These are phyloP conservation scores for Ogataea haglerorum DNA, from an alignment of 805 yeast genomes.

Conservation along the genomic window DNA sequence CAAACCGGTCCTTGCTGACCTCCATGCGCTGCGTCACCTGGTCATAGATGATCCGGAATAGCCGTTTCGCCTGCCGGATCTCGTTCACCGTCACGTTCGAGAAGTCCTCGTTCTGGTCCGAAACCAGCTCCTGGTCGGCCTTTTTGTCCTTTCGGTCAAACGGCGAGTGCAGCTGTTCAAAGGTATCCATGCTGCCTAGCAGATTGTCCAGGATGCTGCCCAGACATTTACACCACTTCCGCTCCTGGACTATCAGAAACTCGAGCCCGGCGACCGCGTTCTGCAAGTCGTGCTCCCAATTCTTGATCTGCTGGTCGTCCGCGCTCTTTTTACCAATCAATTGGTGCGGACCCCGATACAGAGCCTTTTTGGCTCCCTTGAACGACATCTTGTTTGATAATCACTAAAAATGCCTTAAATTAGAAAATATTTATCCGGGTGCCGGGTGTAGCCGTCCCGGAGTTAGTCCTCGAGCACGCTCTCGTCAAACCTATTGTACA, in stretches of 20 bases:
- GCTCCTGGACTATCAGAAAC: conserved; percentile 34
- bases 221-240: conserved; percentile 29
- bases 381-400: conserved; percentile 29
- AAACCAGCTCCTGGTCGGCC: conserved; percentile 14
- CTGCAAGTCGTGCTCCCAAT: conserved; percentile 43
- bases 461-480: conserved; percentile 5
- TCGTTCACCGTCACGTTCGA: conserved; percentile 30
- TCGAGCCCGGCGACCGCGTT: conserved; percentile 42
- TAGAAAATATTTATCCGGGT: conserved; percentile 1
- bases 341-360: conserved; percentile 36
- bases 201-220: conserved; percentile 33
- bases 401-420: neutral
- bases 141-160: conserved; percentile 19
- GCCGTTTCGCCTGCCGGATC: conserved; percentile 27
- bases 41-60: conserved; percentile 25
- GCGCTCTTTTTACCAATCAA: conserved; percentile 31
- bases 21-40: conserved; percentile 24
- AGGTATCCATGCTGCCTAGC: conserved; percentile 30
- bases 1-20: conserved; percentile 28
- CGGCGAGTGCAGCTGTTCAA: conserved; percentile 36
- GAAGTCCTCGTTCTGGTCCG: conserved; percentile 28
- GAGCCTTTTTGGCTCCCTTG: conserved; percentile 36
- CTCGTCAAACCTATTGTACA: conserved; percentile 26
- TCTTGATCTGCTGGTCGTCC: conserved; percentile 40
- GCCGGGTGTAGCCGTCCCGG: conserved; percentile 4